A percentile compares a stretch with the other conserved stretches of the same genome.
phyloP scores from a whole-genome alignment of 2,329 filamentous ascomycete species.

The Phyllosticta citriasiana region DNA sequence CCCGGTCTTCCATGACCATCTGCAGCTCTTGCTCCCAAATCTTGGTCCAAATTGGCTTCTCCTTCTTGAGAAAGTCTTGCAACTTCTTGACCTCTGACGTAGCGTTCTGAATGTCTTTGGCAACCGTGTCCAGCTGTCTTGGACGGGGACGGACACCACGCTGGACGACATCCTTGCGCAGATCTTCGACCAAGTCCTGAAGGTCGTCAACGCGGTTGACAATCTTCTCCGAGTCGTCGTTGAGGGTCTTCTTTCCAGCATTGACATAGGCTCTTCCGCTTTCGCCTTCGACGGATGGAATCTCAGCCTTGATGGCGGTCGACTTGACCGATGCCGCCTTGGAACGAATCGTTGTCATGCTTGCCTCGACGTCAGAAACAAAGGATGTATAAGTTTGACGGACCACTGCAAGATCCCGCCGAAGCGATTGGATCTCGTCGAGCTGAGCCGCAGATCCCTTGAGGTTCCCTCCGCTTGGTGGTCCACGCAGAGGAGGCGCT shows the following conservation, averaged over 20 bases:
- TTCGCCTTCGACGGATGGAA: conserved; percentile 65
- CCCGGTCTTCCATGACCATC: conserved; percentile 88
- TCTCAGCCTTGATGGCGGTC: conserved; percentile 57
- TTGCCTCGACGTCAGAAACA: conserved; percentile 75
- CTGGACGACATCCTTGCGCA: conserved; percentile 91
- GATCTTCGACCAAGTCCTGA: conserved; percentile 92
- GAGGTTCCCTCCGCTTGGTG: conserved; percentile 15
- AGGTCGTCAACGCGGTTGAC: conserved; percentile 90
- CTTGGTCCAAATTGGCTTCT: conserved; percentile 97
- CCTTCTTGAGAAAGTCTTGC: conserved; percentile 80
- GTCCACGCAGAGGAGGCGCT: conserved; percentile 14
- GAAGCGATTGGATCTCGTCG: conserved; percentile 68
- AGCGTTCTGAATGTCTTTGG: conserved; percentile 74
- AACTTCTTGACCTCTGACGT: conserved; percentile 86
- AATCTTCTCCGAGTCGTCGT: conserved; percentile 77
- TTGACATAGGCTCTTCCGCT: conserved; percentile 80
- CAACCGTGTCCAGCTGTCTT: conserved; percentile 77
- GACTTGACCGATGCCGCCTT: conserved; percentile 77
- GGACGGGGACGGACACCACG: conserved; percentile 87
- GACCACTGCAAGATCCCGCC: conserved; percentile 80
- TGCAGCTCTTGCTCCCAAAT: conserved; percentile 98
- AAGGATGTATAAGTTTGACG: conserved; percentile 91
- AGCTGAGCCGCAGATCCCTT: conserved; percentile 50
- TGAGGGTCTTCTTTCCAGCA: conserved; percentile 75
- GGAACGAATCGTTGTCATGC: conserved; percentile 71